These are phyloP conservation scores for Urostyla sp. DNA, from an alignment of 73 alveolate species.

Conservation along the genomic window DNA sequence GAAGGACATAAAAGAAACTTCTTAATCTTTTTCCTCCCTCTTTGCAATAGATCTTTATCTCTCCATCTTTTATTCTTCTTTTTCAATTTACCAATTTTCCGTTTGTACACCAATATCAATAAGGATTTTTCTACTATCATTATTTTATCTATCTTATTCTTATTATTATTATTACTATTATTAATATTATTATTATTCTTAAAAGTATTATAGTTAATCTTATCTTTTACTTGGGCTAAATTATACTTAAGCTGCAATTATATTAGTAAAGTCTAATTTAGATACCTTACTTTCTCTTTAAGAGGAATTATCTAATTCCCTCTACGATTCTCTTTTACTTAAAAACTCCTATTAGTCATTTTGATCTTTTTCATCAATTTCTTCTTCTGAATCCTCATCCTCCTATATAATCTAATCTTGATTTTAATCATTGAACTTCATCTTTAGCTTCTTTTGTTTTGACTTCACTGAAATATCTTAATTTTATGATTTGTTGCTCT, in stretches of 20 bases:
- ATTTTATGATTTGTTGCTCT: too few species aligned
- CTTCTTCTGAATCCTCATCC: not conserved
- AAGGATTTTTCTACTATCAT: not conserved
- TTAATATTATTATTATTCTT: not conserved
- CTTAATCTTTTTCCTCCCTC: too few species aligned
- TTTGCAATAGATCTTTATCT: too few species aligned
- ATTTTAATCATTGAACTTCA: too few species aligned
- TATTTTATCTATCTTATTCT: not conserved
- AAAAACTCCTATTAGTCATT: not conserved
- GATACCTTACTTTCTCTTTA: not conserved
- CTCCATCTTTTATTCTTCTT: too few species aligned
- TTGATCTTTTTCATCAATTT: constrained; percentile 15
- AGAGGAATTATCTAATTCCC: not conserved
- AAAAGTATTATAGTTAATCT: not conserved
- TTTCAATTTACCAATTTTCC: too few species aligned
- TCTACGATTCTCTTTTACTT: not conserved
- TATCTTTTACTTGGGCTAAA: not conserved
- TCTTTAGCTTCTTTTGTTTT: too few species aligned
- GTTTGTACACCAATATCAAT: too few species aligned
- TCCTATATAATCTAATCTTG: too few species aligned
- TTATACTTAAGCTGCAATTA: not conserved
- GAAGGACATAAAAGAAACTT: too few species aligned
- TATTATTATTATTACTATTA: not conserved
- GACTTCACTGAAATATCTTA: too few species aligned
- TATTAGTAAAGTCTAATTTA: not conserved